A percentile compares a stretch with the other conserved stretches of the same genome.
phyloP scores from a whole-genome alignment of 2,329 filamentous ascomycete species.

The Fusarium incarnatum region DNA sequence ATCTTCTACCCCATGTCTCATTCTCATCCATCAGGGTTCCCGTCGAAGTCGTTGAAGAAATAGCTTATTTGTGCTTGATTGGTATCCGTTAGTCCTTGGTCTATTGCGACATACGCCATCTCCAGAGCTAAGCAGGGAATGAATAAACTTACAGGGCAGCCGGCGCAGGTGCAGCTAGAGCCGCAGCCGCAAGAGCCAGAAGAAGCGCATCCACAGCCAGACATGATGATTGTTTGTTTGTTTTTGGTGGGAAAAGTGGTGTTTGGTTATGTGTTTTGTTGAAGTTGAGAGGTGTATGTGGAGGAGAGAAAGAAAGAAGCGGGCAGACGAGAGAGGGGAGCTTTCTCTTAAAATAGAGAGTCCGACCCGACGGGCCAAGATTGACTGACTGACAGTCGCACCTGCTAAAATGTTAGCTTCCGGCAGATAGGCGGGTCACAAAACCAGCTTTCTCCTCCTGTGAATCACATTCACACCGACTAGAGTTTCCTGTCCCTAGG shows the following conservation, averaged over 20 bases:
- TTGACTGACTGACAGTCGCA: background rate
- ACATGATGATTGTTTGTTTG: slow-evolving; percentile 51
- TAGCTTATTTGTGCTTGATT: slow-evolving; percentile 49
- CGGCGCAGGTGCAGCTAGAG: slow-evolving; percentile 55
- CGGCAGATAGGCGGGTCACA: slow-evolving; percentile 22
- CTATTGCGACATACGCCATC: slow-evolving; percentile 14
- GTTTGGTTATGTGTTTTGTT: slow-evolving; percentile 17
- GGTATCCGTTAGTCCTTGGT: slow-evolving; percentile 32
- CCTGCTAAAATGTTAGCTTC: background rate
- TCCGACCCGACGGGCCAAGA: background rate
- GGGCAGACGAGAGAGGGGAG: slow-evolving; percentile 29
- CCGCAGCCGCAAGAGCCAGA: slow-evolving; percentile 58
- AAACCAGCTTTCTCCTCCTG: background rate
- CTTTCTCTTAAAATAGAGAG: slow-evolving; percentile 29
- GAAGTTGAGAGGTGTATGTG: slow-evolving; percentile 16
- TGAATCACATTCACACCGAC: slow-evolving; percentile 24
- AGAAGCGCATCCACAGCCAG: slow-evolving; percentile 56
- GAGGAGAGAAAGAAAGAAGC: slow-evolving; percentile 16
- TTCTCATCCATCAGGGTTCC: slow-evolving; percentile 44
- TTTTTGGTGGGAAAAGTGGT: slow-evolving; percentile 1
- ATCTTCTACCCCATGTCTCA: slow-evolving; percentile 12
- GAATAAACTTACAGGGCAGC: slow-evolving; percentile 56
- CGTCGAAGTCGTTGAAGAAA: slow-evolving; percentile 21
- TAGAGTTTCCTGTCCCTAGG: slow-evolving; percentile 1
- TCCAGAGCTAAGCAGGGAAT: slow-evolving; percentile 14